Evolutionary conservation across 345 rosid genomes (phyloP).

Genomic region (Orychophragmus violaceus): DNA sequence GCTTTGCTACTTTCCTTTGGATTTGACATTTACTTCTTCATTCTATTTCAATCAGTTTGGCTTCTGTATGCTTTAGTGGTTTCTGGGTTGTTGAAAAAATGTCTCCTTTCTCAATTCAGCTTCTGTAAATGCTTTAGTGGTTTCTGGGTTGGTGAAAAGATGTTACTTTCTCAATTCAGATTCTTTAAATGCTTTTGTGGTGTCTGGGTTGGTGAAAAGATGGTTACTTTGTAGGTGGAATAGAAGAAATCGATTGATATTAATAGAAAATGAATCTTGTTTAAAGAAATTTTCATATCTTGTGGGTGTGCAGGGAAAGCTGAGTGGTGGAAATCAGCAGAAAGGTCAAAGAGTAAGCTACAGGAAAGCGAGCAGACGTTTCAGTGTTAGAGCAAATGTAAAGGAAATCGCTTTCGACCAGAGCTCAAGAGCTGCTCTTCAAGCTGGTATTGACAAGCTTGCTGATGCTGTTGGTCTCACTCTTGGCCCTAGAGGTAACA

Average conservation of each 20-base stretch:
- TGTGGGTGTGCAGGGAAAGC: conserved; percentile 40
- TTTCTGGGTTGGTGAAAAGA: neutral
- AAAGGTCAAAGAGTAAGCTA: conserved; percentile 49
- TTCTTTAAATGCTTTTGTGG: neutral
- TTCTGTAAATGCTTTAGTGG: neutral
- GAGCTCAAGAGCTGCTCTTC: conserved; percentile 70
- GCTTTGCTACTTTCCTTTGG: neutral
- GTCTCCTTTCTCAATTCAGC: neutral
- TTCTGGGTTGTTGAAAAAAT: conserved; percentile 1
- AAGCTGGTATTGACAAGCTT: conserved; percentile 91
- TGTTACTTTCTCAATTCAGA: neutral
- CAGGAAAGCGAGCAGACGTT: conserved; percentile 43
- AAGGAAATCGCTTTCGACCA: conserved; percentile 94
- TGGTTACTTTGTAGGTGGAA: neutral
- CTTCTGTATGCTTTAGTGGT: neutral
- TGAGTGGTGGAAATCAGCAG: conserved; percentile 46
- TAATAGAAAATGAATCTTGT: neutral
- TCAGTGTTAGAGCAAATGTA: conserved; percentile 66
- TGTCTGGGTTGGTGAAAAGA: neutral
- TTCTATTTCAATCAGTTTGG: neutral
- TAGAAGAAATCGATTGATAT: neutral
- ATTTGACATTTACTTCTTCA: neutral
- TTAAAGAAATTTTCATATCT: neutral
- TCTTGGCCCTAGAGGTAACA: conserved; percentile 92
- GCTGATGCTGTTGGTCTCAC: conserved; percentile 91